Percentiles rank a stretch among this genome's conserved stretches.
Conservation (phyloP, 257 asterid genomes). For the Capsicum baccatum region DNA sequence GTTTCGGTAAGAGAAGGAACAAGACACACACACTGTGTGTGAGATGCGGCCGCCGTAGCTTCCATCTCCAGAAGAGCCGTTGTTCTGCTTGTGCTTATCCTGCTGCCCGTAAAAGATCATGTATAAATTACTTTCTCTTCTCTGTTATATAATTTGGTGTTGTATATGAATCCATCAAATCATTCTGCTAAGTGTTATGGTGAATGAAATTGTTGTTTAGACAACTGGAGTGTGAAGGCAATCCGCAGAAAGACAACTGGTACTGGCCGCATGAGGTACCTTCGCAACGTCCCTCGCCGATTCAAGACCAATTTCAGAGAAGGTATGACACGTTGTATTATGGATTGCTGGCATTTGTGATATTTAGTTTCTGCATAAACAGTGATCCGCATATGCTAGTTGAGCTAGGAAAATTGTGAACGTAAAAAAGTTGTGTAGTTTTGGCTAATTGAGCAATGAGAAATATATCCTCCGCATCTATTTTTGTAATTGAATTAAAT, state of each 20-base stretch:
- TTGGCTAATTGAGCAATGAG: background rate
- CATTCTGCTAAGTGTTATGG: background rate
- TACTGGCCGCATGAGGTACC: conserved; percentile 80
- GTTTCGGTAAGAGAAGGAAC: conserved; percentile 68
- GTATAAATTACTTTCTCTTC: conserved; percentile 31
- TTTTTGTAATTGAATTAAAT: background rate
- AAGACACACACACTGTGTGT: conserved; percentile 66
- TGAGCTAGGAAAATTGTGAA: background rate
- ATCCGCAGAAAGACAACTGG: conserved; percentile 76
- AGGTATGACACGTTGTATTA: conserved; percentile 39
- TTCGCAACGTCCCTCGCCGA: conserved; percentile 71
- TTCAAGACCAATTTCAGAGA: conserved; percentile 81
- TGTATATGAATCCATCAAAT: background rate
- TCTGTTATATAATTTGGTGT: background rate
- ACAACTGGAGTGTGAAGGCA: conserved; percentile 81
- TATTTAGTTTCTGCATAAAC: background rate
- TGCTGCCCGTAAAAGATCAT: conserved; percentile 60
- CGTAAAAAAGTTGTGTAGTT: background rate
- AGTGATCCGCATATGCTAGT: background rate
- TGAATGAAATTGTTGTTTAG: conserved; percentile 35
- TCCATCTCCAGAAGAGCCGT: conserved; percentile 68
- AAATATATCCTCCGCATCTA: background rate
- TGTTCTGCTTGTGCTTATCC: conserved; percentile 70
- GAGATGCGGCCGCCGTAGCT: conserved; percentile 64
- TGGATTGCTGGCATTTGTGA: background rate